phyloP scores from a whole-genome alignment of 2,329 filamentous ascomycete species.

The Fusarium sp. region DNA sequence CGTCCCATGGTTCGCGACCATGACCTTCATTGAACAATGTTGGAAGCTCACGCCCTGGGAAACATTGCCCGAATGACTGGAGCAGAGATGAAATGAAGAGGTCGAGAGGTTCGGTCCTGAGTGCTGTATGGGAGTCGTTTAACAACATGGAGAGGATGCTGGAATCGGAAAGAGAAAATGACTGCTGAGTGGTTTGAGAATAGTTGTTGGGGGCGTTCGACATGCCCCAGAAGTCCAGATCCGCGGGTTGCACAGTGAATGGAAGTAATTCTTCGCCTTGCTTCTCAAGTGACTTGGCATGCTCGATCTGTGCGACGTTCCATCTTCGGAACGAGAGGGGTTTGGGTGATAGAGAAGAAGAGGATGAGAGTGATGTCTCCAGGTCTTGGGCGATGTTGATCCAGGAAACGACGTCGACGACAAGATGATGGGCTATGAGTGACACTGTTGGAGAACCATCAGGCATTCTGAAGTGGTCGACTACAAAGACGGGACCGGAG shows the following conservation, averaged over 20 bases:
- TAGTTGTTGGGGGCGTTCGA: constrained; percentile 21
- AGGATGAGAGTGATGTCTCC: constrained; percentile 53
- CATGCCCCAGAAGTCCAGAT: constrained; percentile 44
- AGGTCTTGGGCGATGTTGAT: constrained; percentile 60
- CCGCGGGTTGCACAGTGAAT: constrained; percentile 6
- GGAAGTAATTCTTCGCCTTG: background rate
- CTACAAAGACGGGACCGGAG: constrained; percentile 9
- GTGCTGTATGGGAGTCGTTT: constrained; percentile 46
- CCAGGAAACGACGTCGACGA: constrained; percentile 63
- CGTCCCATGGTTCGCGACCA: constrained; percentile 56
- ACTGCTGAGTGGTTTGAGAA: constrained; percentile 5
- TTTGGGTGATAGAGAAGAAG: constrained; percentile 14
- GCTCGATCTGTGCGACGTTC: constrained; percentile 53
- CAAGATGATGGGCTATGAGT: constrained; percentile 55
- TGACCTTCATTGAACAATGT: constrained; percentile 59
- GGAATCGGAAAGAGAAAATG: constrained; percentile 20
- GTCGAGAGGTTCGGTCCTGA: constrained; percentile 56
- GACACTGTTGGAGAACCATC: constrained; percentile 47
- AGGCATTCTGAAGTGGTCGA: constrained; percentile 14
- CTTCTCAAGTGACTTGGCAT: constrained; percentile 35
- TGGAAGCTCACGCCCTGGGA: constrained; percentile 53
- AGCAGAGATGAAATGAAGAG: constrained; percentile 54
- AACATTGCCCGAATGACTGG: constrained; percentile 53
- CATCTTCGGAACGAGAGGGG: constrained; percentile 57
- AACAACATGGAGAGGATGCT: constrained; percentile 26